A percentile compares a stretch with the other conserved stretches of the same genome.
phyloP scores from a whole-genome alignment of 306 rosid species.

The Vigna angularis region DNA sequence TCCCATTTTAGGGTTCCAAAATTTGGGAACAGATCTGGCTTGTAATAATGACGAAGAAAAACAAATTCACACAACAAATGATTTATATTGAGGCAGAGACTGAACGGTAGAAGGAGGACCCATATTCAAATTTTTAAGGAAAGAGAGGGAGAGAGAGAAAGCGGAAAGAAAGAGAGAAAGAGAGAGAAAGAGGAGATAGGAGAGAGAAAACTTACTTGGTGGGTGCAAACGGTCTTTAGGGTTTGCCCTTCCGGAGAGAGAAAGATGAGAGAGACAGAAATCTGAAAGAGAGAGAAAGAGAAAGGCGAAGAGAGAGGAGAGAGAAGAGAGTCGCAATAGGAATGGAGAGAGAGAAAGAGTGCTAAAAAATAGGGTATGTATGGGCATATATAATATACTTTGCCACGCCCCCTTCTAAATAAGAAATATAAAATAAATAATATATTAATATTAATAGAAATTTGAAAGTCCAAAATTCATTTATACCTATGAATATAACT shows the following conservation, averaged over 20 bases:
- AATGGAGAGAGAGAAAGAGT: slow-evolving; percentile 42
- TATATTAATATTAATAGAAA: background rate
- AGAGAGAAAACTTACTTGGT: slow-evolving; percentile 92
- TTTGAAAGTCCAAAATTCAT: slow-evolving; percentile 8
- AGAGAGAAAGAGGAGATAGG: slow-evolving; percentile 60
- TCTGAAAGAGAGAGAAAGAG: slow-evolving; percentile 66
- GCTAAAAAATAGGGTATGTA: slow-evolving; percentile 50
- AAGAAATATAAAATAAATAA: background rate
- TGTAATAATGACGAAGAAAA: slow-evolving; percentile 33
- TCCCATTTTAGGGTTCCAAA: slow-evolving; percentile 37
- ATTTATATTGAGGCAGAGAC: slow-evolving; percentile 52
- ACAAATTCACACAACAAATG: slow-evolving; percentile 40
- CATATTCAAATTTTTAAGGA: slow-evolving; percentile 70
- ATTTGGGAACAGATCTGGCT: slow-evolving; percentile 53
- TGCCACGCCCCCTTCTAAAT: slow-evolving; percentile 37
- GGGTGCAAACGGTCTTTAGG: slow-evolving; percentile 99
- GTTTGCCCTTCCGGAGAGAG: slow-evolving; percentile 99
- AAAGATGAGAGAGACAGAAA: slow-evolving; percentile 56
- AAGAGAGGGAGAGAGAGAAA: slow-evolving; percentile 46
- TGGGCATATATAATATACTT: slow-evolving; percentile 41
- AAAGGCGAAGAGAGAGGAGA: slow-evolving; percentile 54
- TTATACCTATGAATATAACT: background rate
- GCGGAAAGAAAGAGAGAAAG: slow-evolving; percentile 40
- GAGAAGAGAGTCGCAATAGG: slow-evolving; percentile 36
- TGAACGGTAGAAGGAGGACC: slow-evolving; percentile 71